Evolutionary conservation across 805 yeast species (phyloP), one percentile per base, ranked within the genome.

Genomic region (Hyphopichia homilentoma): DNA sequence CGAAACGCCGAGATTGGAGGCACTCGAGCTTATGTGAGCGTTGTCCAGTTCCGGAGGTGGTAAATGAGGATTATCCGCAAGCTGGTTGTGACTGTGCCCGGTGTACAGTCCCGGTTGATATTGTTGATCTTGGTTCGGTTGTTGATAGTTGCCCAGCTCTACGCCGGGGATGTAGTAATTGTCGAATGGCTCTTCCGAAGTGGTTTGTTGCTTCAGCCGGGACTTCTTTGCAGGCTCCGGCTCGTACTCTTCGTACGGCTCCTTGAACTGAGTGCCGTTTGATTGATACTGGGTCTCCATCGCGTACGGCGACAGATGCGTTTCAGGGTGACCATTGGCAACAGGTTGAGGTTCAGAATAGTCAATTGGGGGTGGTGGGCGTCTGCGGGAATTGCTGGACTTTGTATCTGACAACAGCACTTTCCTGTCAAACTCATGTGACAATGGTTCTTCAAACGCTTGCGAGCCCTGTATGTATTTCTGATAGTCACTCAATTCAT

Each of bases 211-310:
- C 7, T 33, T 39, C 7, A 33, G 32, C 4, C 16, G n/a, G n/a
- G n/a, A n/a, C n/a, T n/a, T n/a, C n/a, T n/a, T 27, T 7, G 51
- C 61, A 11, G 40, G 48, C 16, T 41, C 39, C 1, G 56, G 50
- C 9, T 39, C 44, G 25, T 57, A 55, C 12, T 29, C 37, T 6
- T 52, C 51, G 17, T 38, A 54, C 2, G 64, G 65, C 31, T 59
- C 64, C 16, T 40, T 40, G 37, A 43, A 50, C n/a, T 7, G n/a
- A n/a, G n/a, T n/a, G n/a, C n/a, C n/a, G n/a, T n/a, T n/a, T n/a
- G n/a, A n/a, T n/a, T n/a, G n/a, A n/a, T n/a, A n/a, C 8, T 26
- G 17, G 7, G 29, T 5, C 29, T 8, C 17, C 29, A 26, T 20
- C 14, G 12, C 13, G 24, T 25, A 25, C 12, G 12, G 16, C 14